These are phyloP conservation scores for Lavandula angustifolia DNA, from an alignment of 257 asterid genomes.

Conservation along the genomic window DNA sequence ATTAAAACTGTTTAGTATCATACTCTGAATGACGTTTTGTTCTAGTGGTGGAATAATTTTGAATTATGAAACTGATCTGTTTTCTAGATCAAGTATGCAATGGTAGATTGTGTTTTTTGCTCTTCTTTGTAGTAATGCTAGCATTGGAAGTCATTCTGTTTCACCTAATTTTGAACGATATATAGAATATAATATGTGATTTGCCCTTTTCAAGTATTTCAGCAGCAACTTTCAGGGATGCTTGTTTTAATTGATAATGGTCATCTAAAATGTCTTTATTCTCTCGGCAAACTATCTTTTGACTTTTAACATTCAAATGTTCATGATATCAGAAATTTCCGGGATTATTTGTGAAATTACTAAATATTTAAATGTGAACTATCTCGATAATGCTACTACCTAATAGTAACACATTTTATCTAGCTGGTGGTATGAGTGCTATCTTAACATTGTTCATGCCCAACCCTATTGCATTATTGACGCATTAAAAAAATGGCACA, in stretches of 20 bases:
- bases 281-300: background rate
- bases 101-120: background rate
- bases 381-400: conserved; percentile 3
- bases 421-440: conserved; percentile 17
- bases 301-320: background rate
- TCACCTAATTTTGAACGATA: background rate
- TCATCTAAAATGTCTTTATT: background rate
- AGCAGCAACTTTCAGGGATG: background rate
- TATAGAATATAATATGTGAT: background rate
- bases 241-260: background rate
- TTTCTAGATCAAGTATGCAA: background rate
- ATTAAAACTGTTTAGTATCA: background rate
- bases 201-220: conserved; percentile 11
- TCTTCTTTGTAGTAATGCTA: conserved; percentile 14
- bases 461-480: background rate
- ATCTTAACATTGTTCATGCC: background rate
- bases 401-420: background rate
- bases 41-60: background rate
- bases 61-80: conserved; percentile 8
- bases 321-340: no score
- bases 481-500: background rate
- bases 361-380: background rate
- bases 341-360: background rate
- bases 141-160: background rate
- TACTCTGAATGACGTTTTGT: background rate